These are phyloP conservation scores for Samsoniella hepiali DNA, from an alignment of 2,329 filamentous ascomycete species.

Conservation along the genomic window DNA sequence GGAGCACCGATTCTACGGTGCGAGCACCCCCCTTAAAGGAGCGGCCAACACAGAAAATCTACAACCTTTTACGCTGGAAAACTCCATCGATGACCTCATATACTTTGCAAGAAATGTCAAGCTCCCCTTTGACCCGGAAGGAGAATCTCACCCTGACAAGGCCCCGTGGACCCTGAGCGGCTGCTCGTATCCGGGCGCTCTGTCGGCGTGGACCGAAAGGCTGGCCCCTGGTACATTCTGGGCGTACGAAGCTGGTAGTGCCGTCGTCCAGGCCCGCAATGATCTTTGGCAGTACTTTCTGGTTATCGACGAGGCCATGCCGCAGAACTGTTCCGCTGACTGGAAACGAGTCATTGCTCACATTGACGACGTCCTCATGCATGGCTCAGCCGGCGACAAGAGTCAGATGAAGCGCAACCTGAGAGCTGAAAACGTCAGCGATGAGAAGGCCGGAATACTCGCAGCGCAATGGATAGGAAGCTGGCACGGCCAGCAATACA, in stretches of 20 bases:
- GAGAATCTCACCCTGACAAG: conserved; percentile 59
- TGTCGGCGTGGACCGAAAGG: conserved; percentile 68
- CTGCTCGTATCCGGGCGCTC: conserved; percentile 74
- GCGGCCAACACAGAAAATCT: conserved; percentile 64
- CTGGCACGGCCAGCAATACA: conserved; percentile 35
- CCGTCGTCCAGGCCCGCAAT: conserved; percentile 69
- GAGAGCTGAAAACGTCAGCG: conserved; percentile 38
- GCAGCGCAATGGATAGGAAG: conserved; percentile 27
- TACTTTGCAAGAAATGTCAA: conserved; percentile 71
- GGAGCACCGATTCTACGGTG: conserved; percentile 81
- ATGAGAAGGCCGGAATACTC: conserved; percentile 44
- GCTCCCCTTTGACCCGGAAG: conserved; percentile 63
- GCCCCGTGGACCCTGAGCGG: conserved; percentile 74
- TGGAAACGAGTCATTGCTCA: conserved; percentile 52
- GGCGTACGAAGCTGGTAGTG: conserved; percentile 73
- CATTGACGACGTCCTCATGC: conserved; percentile 46
- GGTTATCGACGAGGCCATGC: conserved; percentile 42
- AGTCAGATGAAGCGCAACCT: conserved; percentile 42
- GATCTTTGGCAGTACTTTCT: conserved; percentile 63
- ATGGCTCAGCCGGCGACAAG: conserved; percentile 29
- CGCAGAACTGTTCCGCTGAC: conserved; percentile 58
- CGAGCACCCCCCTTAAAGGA: conserved; percentile 57
- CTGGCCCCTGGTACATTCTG: conserved; percentile 73
- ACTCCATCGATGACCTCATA: conserved; percentile 70
- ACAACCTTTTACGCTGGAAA: conserved; percentile 74